Conservation (phyloP, 306 rosid species). For the Cicer chorassanicum region DNA sequence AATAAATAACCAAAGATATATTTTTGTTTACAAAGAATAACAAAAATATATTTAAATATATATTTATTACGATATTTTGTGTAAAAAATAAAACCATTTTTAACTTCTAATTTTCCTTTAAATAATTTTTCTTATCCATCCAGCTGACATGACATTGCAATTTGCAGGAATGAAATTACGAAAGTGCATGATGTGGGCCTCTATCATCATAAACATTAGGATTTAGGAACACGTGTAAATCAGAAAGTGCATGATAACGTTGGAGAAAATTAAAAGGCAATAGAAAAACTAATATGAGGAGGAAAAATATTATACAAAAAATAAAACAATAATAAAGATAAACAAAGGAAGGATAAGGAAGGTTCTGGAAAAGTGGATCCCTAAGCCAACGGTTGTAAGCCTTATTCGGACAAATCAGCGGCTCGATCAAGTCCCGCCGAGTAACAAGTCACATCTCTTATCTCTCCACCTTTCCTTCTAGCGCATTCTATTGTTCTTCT, state of each 20-base stretch:
- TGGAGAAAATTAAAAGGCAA: conserved; percentile 22
- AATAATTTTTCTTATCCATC: neutral
- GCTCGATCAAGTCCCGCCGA: conserved; percentile 32
- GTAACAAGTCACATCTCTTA: conserved; percentile 28
- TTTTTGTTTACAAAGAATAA: too few species aligned
- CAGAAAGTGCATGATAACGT: conserved; percentile 15
- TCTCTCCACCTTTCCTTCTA: conserved; percentile 48
- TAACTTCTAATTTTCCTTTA: too few species aligned
- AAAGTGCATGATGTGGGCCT: conserved; percentile 18
- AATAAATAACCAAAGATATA: too few species aligned
- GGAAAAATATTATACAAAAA: neutral
- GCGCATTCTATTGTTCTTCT: conserved; percentile 53
- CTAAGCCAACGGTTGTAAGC: conserved; percentile 32
- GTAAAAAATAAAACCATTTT: too few species aligned
- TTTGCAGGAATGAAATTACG: neutral
- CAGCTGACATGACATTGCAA: neutral
- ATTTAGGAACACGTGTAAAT: conserved; percentile 43
- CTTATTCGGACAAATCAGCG: conserved; percentile 31
- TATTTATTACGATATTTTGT: too few species aligned
- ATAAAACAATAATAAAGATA: neutral
- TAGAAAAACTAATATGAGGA: neutral
- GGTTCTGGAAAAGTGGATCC: conserved; percentile 62
- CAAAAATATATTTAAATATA: too few species aligned
- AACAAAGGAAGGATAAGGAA: conserved; percentile 45
- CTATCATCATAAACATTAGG: neutral